phyloP scores from a whole-genome alignment of 768 basidiomycete genomes.

The Trametes elegans region DNA sequence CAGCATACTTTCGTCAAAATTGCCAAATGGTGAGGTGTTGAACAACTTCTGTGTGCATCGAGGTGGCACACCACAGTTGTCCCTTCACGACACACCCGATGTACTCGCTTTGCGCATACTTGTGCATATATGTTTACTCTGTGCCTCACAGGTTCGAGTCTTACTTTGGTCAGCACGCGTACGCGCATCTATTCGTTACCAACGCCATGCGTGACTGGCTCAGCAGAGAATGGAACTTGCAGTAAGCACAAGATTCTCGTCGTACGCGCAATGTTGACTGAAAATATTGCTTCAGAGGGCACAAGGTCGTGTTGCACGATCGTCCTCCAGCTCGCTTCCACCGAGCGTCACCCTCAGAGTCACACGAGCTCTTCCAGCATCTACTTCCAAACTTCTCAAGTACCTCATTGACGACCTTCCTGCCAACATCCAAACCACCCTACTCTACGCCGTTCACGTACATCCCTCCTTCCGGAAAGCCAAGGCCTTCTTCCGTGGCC shows the following conservation, averaged over 20 bases:
- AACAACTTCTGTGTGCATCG: slow-evolving; percentile 6
- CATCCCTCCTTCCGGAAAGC: slow-evolving; percentile 32
- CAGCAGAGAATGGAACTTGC: slow-evolving; percentile 67
- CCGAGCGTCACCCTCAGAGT: slow-evolving; percentile 62
- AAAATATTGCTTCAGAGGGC: slow-evolving; percentile 53
- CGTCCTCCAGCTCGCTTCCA: slow-evolving; percentile 87
- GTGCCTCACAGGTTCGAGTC: slow-evolving; percentile 66
- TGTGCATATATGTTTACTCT: neutral
- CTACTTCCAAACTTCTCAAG: slow-evolving; percentile 51
- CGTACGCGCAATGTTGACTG: neutral
- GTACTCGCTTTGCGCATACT: slow-evolving; percentile 1
- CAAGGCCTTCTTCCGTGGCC: neutral
- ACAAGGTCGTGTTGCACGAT: slow-evolving; percentile 80
- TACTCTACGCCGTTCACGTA: slow-evolving; percentile 65
- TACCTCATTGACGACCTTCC: slow-evolving; percentile 44
- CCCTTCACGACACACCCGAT: neutral
- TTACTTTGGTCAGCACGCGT: slow-evolving; percentile 75
- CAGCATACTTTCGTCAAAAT: slow-evolving; percentile 68
- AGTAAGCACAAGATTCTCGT: slow-evolving; percentile 45
- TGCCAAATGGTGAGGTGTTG: slow-evolving; percentile 73
- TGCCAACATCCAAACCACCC: slow-evolving; percentile 51
- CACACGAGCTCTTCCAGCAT: slow-evolving; percentile 69
- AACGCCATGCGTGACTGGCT: slow-evolving; percentile 78
- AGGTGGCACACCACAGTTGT: too few species aligned
- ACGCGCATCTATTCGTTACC: slow-evolving; percentile 93